Evolutionary conservation across 495 filamentous ascomycete species (phyloP), one percentile per base, ranked within the genome.

Genomic region (Neurospora sp.): DNA sequence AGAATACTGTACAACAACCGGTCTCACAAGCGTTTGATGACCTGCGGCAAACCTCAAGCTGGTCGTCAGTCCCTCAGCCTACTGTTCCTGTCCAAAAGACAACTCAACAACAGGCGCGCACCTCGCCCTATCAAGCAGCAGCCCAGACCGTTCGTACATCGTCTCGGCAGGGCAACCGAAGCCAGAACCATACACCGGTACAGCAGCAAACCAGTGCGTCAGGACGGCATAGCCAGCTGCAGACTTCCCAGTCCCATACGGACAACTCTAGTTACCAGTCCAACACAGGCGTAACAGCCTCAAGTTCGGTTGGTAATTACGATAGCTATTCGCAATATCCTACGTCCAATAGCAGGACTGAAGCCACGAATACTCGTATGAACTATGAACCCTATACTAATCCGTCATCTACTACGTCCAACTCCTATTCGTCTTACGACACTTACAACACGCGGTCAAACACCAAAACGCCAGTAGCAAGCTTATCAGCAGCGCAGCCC

Each of bases 371-470:
- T 49, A 75, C 72, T 39, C 72, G 71, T 16, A 70, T 78, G 12
- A 70, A 75, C 2, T 80, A 79, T 66, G 78, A 81, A 38, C 76
- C 77, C 5, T 78, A 81, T 46, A 62, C 76, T 3, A 73, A 71
- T 12, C 73, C 73, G 38, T 39, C 72, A 3, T 46, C 66, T n/a
- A 46, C 74, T 69, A 73, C 49, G 27, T 46, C 78, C 23, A 70
- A 71, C 62, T 77, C 79, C 4, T 79, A 78, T 41, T 73, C 78
- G 0, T 75, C 77, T 6, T 81, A 78, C 54, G 73, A 79, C 69
- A 75, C 39, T 37, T 77, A 81, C 37, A 79, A 74, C 35, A 27
- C 74, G 3, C 74, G 73, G 2, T 31, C 70, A 69, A 41, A 73
- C n/a, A 77, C 74, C 38, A 54, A 72, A 39, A 75, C 72, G n/a